Base-by-base conservation (phyloP, 768 basidiomycete species). In the Rhodocollybia butyracea region DNA sequence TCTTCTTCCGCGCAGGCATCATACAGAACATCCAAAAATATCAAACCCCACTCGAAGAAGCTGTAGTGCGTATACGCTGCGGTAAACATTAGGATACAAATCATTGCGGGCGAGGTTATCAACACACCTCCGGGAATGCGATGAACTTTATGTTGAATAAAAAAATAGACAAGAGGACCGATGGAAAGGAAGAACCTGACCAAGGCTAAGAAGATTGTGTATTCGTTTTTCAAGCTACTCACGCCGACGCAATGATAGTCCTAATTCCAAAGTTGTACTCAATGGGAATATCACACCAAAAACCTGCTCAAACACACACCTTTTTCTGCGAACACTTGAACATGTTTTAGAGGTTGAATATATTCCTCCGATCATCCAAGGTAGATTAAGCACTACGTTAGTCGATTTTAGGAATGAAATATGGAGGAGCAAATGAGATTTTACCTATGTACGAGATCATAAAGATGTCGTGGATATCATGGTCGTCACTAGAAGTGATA, bases 381-480 rank as follows among this genome's bases (percentile, higher is more conserved):
- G 94, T 3, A 93, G 63, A 63, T 90, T 93, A 66, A 84, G 81
- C 3, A 90, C 76, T 58, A 96, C 88, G 65, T 95, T 95, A 48
- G 79, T 8, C 17, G 17, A 8, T 36, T 8, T 36, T 17, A 36
- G 34, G 8, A 8, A 36, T 36, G 34, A 36, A 36, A 36, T 36
- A 36, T 36, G 8, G 34, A 36, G 34, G 34, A 8, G 8, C 8
- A 36, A 36, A 58, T n/a, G n/a, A n/a, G n/a, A n/a, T n/a, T n/a
- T n/a, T n/a, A n/a, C n/a, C n/a, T n/a, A 96, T 89, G 65, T 95
- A 96, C 50, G 79, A 68, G 57, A 95, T 85, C 94, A 96, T 96
- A 65, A 86, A 83, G 34, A 93, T 70, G 66, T 96, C 94, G 70
- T 96, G 94, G 13, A 77, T 75, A 63, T 89, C 87, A 61, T 92